A percentile compares a stretch with the other conserved stretches of the same genome.
phyloP scores from a whole-genome alignment of 176 grass and related monocot species.

The Oropetium thomaeum region DNA sequence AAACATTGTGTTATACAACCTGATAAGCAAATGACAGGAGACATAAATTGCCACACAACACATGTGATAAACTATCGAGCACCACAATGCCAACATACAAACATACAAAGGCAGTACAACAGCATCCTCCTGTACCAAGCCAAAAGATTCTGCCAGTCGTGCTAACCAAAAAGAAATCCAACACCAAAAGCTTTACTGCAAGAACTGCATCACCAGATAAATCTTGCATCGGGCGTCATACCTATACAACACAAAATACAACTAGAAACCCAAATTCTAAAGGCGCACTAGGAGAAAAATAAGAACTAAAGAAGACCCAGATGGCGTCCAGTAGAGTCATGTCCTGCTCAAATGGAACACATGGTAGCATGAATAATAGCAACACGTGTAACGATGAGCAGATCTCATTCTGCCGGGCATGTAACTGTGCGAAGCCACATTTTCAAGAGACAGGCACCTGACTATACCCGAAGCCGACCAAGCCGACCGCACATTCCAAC shows the following conservation, averaged over 20 bases:
- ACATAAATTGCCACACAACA: neutral
- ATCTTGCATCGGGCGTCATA: neutral
- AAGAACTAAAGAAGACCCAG: neutral
- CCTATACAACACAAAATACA: neutral
- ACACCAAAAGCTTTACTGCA: too few relatives aligned
- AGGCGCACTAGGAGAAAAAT: too few relatives aligned
- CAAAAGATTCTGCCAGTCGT: too few relatives aligned
- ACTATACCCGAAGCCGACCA: constrained; percentile 1
- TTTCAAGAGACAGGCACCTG: constrained; percentile 24
- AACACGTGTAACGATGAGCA: constrained; percentile 36
- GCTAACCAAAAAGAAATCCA: too few relatives aligned
- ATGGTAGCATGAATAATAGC: constrained; percentile 25
- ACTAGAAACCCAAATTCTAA: neutral
- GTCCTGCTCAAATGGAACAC: constrained; percentile 33
- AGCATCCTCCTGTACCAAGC: too few relatives aligned
- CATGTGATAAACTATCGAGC: neutral
- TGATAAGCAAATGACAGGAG: neutral
- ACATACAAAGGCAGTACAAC: neutral
- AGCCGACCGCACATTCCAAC: neutral
- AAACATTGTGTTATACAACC: neutral
- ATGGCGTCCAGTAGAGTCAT: neutral
- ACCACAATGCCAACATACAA: neutral
- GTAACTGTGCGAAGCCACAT: constrained; percentile 27
- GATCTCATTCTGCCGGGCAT: constrained; percentile 13
- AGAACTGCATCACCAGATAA: neutral